Conservation (phyloP, 2,329 filamentous ascomycete species). For the Pezicula carpinea region DNA sequence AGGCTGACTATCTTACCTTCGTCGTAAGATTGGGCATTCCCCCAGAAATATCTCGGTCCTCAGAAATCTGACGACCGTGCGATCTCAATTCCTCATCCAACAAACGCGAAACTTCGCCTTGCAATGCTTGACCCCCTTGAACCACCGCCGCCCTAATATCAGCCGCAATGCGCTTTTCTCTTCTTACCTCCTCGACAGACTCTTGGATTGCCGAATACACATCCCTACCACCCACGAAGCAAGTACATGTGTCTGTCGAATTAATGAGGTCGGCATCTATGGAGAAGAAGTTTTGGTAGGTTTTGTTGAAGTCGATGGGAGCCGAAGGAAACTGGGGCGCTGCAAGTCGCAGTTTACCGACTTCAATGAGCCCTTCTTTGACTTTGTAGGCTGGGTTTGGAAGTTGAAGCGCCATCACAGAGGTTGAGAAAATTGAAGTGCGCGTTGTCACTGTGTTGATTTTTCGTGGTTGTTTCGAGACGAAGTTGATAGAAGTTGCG, state of each 20-base stretch:
- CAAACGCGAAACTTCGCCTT: background rate
- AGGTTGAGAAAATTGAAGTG: too few relatives aligned
- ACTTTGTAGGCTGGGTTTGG: background rate
- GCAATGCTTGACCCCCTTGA: too few relatives aligned
- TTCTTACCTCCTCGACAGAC: background rate
- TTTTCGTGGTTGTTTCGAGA: too few relatives aligned
- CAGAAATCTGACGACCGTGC: too few relatives aligned
- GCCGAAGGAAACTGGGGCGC: background rate
- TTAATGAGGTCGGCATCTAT: background rate
- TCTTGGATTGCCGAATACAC: background rate
- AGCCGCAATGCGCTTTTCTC: too few relatives aligned
- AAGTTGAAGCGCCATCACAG: too few relatives aligned
- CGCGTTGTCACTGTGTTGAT: too few relatives aligned
- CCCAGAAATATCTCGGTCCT: too few relatives aligned
- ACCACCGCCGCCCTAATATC: too few relatives aligned
- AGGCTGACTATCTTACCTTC: too few relatives aligned
- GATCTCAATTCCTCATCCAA: background rate
- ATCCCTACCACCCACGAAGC: background rate
- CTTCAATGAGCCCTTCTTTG: background rate
- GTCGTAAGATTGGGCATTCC: too few relatives aligned
- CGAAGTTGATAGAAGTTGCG: too few relatives aligned
- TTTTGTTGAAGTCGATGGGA: background rate
- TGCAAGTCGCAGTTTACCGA: background rate
- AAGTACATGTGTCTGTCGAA: background rate
- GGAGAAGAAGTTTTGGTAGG: background rate